Evolutionary conservation across 352 stramenopile species (phyloP).

Genomic region (Globisporangium takayamanum): DNA sequence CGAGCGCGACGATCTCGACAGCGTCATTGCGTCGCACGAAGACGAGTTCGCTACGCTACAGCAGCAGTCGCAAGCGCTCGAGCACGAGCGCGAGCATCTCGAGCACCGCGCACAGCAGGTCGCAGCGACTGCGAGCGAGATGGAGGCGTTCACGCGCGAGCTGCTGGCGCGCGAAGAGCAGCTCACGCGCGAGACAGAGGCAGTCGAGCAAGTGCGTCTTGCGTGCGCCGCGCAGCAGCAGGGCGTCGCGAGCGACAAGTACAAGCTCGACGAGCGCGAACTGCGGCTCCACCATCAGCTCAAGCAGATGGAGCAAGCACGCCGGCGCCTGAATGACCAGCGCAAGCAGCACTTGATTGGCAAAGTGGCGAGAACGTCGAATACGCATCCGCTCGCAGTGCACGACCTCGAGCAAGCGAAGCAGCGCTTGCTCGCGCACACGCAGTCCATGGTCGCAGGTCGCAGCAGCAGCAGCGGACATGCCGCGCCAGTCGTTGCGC

Average conservation of each 20-base stretch:
- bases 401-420: slow-evolving; percentile 14
- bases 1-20: slow-evolving; percentile 36
- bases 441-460: slow-evolving; percentile 4
- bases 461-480: background rate
- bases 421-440: slow-evolving; percentile 9
- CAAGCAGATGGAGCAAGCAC: slow-evolving; percentile 44
- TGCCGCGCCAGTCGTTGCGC: background rate
- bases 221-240: slow-evolving; percentile 25
- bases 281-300: slow-evolving; percentile 41
- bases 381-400: slow-evolving; percentile 2
- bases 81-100: slow-evolving; percentile 23
- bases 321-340: slow-evolving; percentile 37
- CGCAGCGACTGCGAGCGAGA: slow-evolving; percentile 13
- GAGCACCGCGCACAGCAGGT: slow-evolving; percentile 17
- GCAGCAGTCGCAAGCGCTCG: slow-evolving; percentile 19
- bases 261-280: slow-evolving; percentile 46
- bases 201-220: slow-evolving; percentile 1
- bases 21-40: slow-evolving; percentile 37
- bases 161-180: slow-evolving; percentile 12
- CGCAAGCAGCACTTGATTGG: slow-evolving; percentile 29
- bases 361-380: background rate
- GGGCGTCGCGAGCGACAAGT: slow-evolving; percentile 29
- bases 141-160: slow-evolving; percentile 18
- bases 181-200: slow-evolving; percentile 1
- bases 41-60: slow-evolving; percentile 36